Conservation (phyloP, 495 filamentous ascomycete species). For the Clohesyomyces aquaticus region DNA sequence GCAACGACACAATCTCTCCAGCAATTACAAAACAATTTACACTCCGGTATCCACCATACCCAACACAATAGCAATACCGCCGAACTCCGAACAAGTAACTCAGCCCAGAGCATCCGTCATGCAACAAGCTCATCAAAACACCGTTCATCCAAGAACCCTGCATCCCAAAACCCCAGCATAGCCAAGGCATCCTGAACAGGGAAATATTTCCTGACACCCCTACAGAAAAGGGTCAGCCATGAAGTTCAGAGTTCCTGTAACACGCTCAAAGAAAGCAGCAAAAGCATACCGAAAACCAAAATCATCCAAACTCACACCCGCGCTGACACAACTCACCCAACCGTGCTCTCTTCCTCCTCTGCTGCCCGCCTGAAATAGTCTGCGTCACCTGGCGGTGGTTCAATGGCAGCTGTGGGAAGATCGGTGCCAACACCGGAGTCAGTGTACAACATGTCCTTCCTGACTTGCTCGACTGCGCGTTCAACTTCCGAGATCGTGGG, state of each 20-base stretch:
- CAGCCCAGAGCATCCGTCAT: background rate
- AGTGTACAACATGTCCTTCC: conserved; percentile 39
- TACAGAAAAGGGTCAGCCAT: background rate
- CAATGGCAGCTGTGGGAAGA: conserved; percentile 42
- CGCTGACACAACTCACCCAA: conserved; percentile 22
- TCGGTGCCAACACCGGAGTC: conserved; percentile 50
- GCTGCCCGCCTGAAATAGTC: conserved; percentile 40
- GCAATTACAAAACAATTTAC: no score
- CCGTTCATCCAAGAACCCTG: background rate
- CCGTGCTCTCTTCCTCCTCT: conserved; percentile 41
- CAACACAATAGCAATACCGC: no score
- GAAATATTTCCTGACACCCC: background rate
- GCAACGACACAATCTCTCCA: no score
- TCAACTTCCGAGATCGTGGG: conserved; percentile 15
- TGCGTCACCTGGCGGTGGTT: conserved; percentile 31
- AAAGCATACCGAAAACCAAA: background rate
- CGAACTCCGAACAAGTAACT: background rate
- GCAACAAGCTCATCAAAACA: background rate
- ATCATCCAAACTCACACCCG: background rate
- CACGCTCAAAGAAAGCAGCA: background rate
- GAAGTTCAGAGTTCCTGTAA: background rate
- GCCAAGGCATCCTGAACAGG: background rate
- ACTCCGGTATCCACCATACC: no score
- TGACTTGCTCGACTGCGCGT: conserved; percentile 10
- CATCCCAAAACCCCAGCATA: conserved; percentile 1